Percentiles rank a stretch among this genome's conserved stretches.
Evolutionary conservation across 805 yeast species (phyloP).

Genomic region (Saturnispora diversa): DNA sequence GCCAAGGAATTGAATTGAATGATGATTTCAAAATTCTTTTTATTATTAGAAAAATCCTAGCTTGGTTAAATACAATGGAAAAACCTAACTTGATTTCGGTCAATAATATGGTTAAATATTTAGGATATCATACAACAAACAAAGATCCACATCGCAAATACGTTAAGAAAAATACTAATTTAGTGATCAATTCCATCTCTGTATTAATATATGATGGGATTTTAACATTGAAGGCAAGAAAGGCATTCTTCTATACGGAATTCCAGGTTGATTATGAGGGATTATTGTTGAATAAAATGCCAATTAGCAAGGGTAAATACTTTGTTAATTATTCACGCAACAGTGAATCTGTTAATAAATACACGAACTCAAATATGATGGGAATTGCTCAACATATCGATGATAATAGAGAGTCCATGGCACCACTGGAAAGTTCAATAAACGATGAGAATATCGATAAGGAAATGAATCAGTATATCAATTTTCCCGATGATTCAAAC

Average conservation of each 20-base stretch:
- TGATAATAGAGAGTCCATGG: constrained; percentile 1
- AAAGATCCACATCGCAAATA: not conserved
- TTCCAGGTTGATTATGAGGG: constrained; percentile 16
- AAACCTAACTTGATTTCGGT: constrained; percentile 8
- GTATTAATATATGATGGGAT: constrained; percentile 18
- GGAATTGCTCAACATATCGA: constrained; percentile 1
- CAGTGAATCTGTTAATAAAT: not conserved
- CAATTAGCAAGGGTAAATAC: constrained; percentile 15
- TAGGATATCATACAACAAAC: constrained; percentile 8
- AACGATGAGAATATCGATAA: not conserved
- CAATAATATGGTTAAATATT: not conserved
- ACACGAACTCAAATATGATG: constrained; percentile 3
- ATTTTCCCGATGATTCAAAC: not conserved
- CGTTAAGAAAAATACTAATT: constrained; percentile 7
- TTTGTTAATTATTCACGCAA: constrained; percentile 11
- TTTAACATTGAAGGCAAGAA: constrained; percentile 13
- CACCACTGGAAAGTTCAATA: not conserved
- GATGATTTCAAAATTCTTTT: constrained; percentile 17
- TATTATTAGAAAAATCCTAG: constrained; percentile 19
- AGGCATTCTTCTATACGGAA: constrained; percentile 10
- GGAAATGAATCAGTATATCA: not conserved
- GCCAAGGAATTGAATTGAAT: constrained; percentile 9
- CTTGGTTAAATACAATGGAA: constrained; percentile 7
- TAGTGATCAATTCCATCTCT: constrained; percentile 16
- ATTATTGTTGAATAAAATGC: constrained; percentile 13